Conservation (phyloP, 2,329 filamentous ascomycete genomes). For the Colletotrichum lindemuthianum region DNA sequence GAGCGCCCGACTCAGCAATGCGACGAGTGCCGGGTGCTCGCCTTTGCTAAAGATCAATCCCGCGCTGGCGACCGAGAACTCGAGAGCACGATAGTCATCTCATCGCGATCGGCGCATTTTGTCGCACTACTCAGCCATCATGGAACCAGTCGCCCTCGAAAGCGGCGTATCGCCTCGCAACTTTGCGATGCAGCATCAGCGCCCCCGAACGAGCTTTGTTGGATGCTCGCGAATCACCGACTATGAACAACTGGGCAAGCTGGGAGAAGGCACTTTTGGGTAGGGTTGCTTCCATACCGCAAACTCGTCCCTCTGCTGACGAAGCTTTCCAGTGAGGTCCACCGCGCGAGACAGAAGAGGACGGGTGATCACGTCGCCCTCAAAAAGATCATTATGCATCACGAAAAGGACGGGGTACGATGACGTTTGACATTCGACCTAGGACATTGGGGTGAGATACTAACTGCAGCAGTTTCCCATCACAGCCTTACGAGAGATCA, state of each 20-base stretch:
- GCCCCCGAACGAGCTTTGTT: conserved; percentile 71
- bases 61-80: conserved; percentile 7
- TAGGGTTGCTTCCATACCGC: conserved; percentile 50
- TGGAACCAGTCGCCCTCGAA: conserved; percentile 32
- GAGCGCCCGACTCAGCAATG: conserved; percentile 20
- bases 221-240: conserved; percentile 87
- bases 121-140: conserved; percentile 27
- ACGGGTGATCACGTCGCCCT: conserved; percentile 83
- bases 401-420: conserved; percentile 93
- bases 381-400: conserved; percentile 99
- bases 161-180: conserved; percentile 61
- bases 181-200: conserved; percentile 66
- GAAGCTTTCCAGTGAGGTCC: conserved; percentile 74
- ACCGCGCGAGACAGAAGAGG: conserved; percentile 83
- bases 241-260: conserved; percentile 82
- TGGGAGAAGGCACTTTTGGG: conserved; percentile 97
- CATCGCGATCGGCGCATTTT: conserved; percentile 24
- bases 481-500: conserved; percentile 96
- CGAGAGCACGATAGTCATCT: conserved; percentile 6
- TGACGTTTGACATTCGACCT: conserved; percentile 42
- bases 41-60: background rate
- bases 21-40: conserved; percentile 2
- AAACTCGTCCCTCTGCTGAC: conserved; percentile 11
- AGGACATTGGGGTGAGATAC: background rate
- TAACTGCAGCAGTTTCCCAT: conserved; percentile 80